These are phyloP conservation scores for Ustilago lituana DNA, from an alignment of 1,284 basidiomycete genomes.

Conservation along the genomic window DNA sequence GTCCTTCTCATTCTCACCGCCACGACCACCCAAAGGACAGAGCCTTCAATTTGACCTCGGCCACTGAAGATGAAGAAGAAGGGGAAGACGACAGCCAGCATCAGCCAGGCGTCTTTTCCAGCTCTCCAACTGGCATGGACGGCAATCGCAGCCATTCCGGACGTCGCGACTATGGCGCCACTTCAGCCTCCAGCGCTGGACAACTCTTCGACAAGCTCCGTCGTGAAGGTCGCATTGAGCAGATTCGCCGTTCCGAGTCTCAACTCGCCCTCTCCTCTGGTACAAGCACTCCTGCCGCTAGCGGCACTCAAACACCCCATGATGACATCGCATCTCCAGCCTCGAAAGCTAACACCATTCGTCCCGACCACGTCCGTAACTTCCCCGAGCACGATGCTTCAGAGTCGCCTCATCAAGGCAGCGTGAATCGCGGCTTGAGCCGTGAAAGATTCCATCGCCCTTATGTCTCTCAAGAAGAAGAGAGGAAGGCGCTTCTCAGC, in stretches of 20 bases:
- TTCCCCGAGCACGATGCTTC: constrained; percentile 24
- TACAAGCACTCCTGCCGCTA: constrained; percentile 15
- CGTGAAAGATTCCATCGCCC: constrained; percentile 27
- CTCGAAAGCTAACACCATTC: constrained; percentile 28
- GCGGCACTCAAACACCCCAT: constrained; percentile 24
- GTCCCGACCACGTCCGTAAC: constrained; percentile 33
- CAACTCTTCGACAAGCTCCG: constrained; percentile 50
- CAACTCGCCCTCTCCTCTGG: constrained; percentile 34
- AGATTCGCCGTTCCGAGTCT: constrained; percentile 44
- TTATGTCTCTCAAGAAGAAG: constrained; percentile 49
- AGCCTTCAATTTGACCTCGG: constrained; percentile 31
- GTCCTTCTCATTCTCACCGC: background rate
- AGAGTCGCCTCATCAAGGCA: constrained; percentile 16
- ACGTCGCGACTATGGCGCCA: constrained; percentile 34
- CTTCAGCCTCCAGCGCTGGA: constrained; percentile 25
- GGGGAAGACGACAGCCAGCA: constrained; percentile 1
- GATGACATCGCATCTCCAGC: constrained; percentile 18
- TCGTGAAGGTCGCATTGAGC: constrained; percentile 38
- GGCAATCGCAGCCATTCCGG: background rate
- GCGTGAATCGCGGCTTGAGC: constrained; percentile 30
- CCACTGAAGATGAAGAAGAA: constrained; percentile 39
- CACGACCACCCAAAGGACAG: constrained; percentile 7
- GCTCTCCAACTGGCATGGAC: constrained; percentile 4
- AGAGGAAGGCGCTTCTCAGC: constrained; percentile 57
- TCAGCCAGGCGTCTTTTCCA: background rate